Evolutionary conservation across 495 filamentous ascomycete species (phyloP).

Genomic region (Aspergillus nidulans): DNA sequence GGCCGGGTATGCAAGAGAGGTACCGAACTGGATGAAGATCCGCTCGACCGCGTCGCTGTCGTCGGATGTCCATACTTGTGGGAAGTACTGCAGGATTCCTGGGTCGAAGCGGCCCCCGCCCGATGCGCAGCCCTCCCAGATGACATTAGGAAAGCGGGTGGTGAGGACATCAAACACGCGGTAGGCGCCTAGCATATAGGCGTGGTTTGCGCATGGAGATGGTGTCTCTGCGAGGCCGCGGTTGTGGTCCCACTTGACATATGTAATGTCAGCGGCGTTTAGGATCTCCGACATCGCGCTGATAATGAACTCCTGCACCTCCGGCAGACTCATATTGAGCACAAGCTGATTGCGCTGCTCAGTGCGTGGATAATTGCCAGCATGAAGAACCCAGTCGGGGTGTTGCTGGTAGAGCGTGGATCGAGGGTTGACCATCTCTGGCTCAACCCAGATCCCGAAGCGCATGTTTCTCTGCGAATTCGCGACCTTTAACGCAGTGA

Average conservation of each 20-base stretch:
- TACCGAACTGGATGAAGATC: constrained; percentile 52
- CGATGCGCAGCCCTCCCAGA: constrained; percentile 56
- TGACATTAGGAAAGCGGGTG: constrained; percentile 46
- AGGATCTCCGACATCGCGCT: constrained; percentile 42
- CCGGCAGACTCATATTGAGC: constrained; percentile 45
- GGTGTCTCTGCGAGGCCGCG: constrained; percentile 49
- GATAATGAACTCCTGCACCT: constrained; percentile 55
- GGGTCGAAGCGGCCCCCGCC: constrained; percentile 54
- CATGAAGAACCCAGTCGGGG: constrained; percentile 53
- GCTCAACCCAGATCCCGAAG: constrained; percentile 56
- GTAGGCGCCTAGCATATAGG: constrained; percentile 53
- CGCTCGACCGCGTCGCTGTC: constrained; percentile 52
- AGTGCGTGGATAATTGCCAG: constrained; percentile 47
- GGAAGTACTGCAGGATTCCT: constrained; percentile 52
- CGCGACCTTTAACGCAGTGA: constrained; percentile 37
- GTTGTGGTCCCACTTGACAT: constrained; percentile 60
- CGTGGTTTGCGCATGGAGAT: constrained; percentile 41
- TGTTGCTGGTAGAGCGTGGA: constrained; percentile 49
- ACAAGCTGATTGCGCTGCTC: constrained; percentile 49
- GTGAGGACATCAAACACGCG: constrained; percentile 52
- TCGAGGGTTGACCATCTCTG: constrained; percentile 55
- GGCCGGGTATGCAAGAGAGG: constrained; percentile 50
- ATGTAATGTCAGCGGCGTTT: constrained; percentile 43
- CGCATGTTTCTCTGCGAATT: constrained; percentile 38
- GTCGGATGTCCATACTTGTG: constrained; percentile 55